Conservation (phyloP, 108 stramenopile species). For the Nitzschia inconspicua region DNA sequence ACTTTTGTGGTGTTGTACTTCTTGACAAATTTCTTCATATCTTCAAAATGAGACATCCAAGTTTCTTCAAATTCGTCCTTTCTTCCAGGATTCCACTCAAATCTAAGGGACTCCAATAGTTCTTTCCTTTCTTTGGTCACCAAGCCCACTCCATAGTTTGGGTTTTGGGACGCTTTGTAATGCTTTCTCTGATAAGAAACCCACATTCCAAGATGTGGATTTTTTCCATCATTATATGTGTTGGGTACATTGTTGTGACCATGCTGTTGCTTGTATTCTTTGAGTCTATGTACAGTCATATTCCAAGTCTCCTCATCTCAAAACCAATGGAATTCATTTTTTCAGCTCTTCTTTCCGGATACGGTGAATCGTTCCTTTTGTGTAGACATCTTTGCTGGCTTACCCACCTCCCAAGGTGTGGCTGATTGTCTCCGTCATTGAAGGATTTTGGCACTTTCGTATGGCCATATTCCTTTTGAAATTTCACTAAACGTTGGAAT, state of each 20-base stretch:
- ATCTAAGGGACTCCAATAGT: slow-evolving; percentile 3
- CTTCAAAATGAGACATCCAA: neutral
- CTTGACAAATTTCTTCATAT: neutral
- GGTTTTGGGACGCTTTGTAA: neutral
- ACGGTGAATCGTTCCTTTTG: too few relatives aligned
- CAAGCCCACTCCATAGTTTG: slow-evolving; percentile 3
- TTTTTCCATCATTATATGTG: neutral
- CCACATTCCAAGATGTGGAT: slow-evolving; percentile 1
- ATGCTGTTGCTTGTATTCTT: slow-evolving; percentile 9
- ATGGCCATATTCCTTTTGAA: slow-evolving; percentile 9
- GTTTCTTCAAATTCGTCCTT: too few relatives aligned
- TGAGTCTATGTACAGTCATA: slow-evolving; percentile 3
- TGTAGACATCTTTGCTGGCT: slow-evolving; percentile 3
- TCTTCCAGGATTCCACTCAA: too few relatives aligned
- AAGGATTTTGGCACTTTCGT: slow-evolving; percentile 6
- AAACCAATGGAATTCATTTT: too few relatives aligned
- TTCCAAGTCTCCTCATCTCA: too few relatives aligned
- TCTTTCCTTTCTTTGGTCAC: neutral
- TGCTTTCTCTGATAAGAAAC: slow-evolving; percentile 1
- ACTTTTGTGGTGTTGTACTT: slow-evolving; percentile 6
- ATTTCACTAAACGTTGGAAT: slow-evolving; percentile 6
- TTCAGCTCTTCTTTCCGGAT: too few relatives aligned
- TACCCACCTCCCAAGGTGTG: slow-evolving; percentile 2
- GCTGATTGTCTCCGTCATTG: neutral
- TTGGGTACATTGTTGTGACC: slow-evolving; percentile 9